A percentile compares a stretch with the other conserved stretches of the same genome.
These are phyloP conservation scores for Aciculosporium take DNA, from an alignment of 2,329 filamentous ascomycete species.

Conservation along the genomic window DNA sequence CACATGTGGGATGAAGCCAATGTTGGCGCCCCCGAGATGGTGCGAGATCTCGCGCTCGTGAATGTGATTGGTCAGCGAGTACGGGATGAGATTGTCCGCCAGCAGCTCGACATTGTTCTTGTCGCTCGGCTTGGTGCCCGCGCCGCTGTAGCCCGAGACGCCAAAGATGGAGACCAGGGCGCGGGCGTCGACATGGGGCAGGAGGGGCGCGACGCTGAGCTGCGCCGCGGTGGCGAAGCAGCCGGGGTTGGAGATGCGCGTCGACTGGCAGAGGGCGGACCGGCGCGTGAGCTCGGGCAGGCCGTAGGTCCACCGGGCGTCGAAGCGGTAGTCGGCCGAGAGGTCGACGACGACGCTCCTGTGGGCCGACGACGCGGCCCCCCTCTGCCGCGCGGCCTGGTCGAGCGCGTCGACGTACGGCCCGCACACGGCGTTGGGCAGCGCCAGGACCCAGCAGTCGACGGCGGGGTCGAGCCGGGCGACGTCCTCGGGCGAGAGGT, in stretches of 20 bases:
- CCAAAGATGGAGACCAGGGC: slow-evolving; percentile 68
- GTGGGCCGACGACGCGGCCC: slow-evolving; percentile 25
- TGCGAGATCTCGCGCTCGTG: slow-evolving; percentile 81
- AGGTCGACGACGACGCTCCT: slow-evolving; percentile 78
- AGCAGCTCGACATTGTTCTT: slow-evolving; percentile 72
- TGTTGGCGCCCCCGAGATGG: slow-evolving; percentile 52
- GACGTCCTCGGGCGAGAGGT: slow-evolving; percentile 74
- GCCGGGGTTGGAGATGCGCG: slow-evolving; percentile 79
- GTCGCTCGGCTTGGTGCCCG: slow-evolving; percentile 82
- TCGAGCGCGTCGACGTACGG: slow-evolving; percentile 85
- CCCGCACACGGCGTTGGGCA: slow-evolving; percentile 89
- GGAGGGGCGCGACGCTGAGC: slow-evolving; percentile 70
- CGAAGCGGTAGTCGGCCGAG: slow-evolving; percentile 93
- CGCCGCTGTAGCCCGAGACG: slow-evolving; percentile 86
- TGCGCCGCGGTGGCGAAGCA: slow-evolving; percentile 93
- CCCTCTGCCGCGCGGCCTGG: slow-evolving; percentile 48
- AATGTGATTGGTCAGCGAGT: slow-evolving; percentile 68
- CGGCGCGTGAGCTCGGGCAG: slow-evolving; percentile 75
- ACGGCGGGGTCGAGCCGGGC: slow-evolving; percentile 71
- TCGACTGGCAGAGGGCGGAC: slow-evolving; percentile 60
- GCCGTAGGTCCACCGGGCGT: slow-evolving; percentile 68
- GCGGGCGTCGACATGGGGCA: slow-evolving; percentile 43
- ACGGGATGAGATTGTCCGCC: slow-evolving; percentile 72
- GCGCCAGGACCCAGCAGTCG: slow-evolving; percentile 95
- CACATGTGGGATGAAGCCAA: slow-evolving; percentile 87